Percentiles rank a stretch among this genome's conserved stretches.
Conservation (phyloP, 2,329 filamentous ascomycete genomes). For the Zarea fungicola region DNA sequence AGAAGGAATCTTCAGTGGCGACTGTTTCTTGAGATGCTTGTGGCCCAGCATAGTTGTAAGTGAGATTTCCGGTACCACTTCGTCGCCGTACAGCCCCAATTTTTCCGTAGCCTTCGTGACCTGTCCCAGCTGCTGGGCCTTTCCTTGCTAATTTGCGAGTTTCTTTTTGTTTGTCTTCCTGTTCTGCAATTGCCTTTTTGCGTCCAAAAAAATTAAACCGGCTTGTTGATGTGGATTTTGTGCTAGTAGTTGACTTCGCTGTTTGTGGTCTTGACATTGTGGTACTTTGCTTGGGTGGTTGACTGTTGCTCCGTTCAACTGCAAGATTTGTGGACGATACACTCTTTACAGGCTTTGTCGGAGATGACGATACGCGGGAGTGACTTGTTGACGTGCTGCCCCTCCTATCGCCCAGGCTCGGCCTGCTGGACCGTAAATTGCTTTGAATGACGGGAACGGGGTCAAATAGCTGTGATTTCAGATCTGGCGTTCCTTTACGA, state of each 20-base stretch:
- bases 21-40: slow-evolving; percentile 49
- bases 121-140: slow-evolving; percentile 86
- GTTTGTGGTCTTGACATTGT: slow-evolving; percentile 4
- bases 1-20: slow-evolving; percentile 48
- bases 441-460: slow-evolving; percentile 55
- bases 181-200: slow-evolving; percentile 58
- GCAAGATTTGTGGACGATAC: slow-evolving; percentile 28
- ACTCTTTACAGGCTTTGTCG: slow-evolving; percentile 24
- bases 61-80: slow-evolving; percentile 52
- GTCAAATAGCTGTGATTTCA: slow-evolving; percentile 51
- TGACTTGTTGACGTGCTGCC: slow-evolving; percentile 35
- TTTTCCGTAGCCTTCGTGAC: slow-evolving; percentile 79
- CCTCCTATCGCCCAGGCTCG: slow-evolving; percentile 40
- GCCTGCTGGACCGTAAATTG: slow-evolving; percentile 47
- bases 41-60: slow-evolving; percentile 38
- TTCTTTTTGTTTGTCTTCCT: slow-evolving; percentile 21
- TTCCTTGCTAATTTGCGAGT: slow-evolving; percentile 51
- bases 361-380: slow-evolving; percentile 24
- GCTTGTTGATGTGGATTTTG: slow-evolving; percentile 52
- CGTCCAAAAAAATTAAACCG: slow-evolving; percentile 76
- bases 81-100: slow-evolving; percentile 57
- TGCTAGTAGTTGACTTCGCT: slow-evolving; percentile 44
- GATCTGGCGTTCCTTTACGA: slow-evolving; percentile 59
- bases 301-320: neutral
- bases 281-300: neutral